phyloP scores from a whole-genome alignment of 1,284 basidiomycete species.

The Pholiota adiposa region DNA sequence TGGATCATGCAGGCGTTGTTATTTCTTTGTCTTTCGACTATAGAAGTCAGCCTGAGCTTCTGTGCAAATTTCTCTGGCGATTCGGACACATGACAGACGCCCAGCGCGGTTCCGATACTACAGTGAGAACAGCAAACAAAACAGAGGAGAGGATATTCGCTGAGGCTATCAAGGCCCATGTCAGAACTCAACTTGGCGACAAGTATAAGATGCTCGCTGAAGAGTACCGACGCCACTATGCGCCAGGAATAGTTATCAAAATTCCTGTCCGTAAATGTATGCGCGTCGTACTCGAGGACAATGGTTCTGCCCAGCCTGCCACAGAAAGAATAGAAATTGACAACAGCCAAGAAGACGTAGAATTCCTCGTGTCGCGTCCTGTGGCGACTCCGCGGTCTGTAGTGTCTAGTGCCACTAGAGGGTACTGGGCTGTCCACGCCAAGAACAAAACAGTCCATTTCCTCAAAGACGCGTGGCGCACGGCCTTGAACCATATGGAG shows the following conservation, averaged over 20 bases:
- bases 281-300: too few species aligned
- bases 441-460: background rate
- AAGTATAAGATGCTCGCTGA: too few species aligned
- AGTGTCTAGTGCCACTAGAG: background rate
- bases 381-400: background rate
- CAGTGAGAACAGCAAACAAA: background rate
- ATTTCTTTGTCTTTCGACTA: background rate
- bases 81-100: background rate
- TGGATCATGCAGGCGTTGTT: background rate
- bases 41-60: background rate
- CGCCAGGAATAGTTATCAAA: background rate
- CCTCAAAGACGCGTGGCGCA: background rate
- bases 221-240: background rate
- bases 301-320: too few species aligned
- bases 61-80: background rate
- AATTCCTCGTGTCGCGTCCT: background rate
- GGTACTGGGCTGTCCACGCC: background rate
- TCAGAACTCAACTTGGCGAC: background rate
- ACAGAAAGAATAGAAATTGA: too few species aligned
- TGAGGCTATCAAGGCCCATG: background rate
- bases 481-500: background rate
- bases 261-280: background rate
- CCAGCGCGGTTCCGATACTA: background rate
- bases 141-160: background rate
- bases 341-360: background rate